These are phyloP conservation scores for Aspergillus conjunctus DNA, from an alignment of 495 filamentous ascomycete genomes.

Conservation along the genomic window DNA sequence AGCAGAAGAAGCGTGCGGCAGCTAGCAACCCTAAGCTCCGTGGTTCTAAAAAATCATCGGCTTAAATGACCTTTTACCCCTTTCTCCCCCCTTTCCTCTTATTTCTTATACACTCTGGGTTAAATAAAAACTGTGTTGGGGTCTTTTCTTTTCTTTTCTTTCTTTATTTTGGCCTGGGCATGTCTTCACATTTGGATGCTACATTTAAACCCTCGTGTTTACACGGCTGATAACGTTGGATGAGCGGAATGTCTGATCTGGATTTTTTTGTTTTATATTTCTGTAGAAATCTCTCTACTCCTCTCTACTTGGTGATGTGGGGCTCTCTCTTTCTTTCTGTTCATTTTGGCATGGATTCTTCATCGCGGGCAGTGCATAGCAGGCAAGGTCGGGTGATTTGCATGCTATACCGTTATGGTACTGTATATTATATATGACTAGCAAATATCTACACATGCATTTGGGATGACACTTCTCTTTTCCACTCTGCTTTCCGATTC, in stretches of 20 bases:
- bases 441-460: conserved; percentile 33
- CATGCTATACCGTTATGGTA: conserved; percentile 26
- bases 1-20: conserved; percentile 65
- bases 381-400: conserved; percentile 34
- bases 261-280: conserved; percentile 5
- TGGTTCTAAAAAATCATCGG: conserved; percentile 49
- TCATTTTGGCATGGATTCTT: conserved; percentile 26
- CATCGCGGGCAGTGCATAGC: conserved; percentile 39
- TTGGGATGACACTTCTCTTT: conserved; percentile 17
- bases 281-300: conserved; percentile 49
- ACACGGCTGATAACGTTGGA: conserved; percentile 34
- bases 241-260: conserved; percentile 31
- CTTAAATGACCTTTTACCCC: conserved; percentile 25
- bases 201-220: conserved; percentile 30
- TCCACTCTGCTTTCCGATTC: conserved; percentile 6
- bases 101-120: conserved; percentile 12
- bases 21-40: conserved; percentile 72
- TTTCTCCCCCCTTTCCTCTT: conserved; percentile 16
- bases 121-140: conserved; percentile 20
- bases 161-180: conserved; percentile 29
- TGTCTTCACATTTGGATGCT: conserved; percentile 43
- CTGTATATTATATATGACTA: conserved; percentile 39
- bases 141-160: not conserved
- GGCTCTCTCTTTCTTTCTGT: conserved; percentile 25
- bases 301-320: conserved; percentile 18